These are phyloP conservation scores for Kwoniella mangroviensis DNA, from an alignment of 768 basidiomycete species.

Conservation along the genomic window DNA sequence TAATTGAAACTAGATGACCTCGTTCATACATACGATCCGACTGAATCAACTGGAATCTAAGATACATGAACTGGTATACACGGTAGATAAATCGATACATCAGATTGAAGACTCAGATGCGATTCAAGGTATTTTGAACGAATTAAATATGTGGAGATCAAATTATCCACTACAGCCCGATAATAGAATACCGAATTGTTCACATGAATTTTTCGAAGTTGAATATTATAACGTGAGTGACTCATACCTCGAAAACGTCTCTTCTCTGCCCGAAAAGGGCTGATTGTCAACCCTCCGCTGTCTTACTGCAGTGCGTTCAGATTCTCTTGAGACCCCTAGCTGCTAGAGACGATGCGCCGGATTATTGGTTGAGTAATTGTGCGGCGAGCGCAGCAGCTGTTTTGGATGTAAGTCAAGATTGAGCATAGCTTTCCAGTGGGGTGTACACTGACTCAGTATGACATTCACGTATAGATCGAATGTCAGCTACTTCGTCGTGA, in stretches of 20 bases:
- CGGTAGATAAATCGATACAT: background rate
- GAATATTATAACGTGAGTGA: constrained; percentile 11
- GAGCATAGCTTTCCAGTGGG: background rate
- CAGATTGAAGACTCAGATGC: background rate
- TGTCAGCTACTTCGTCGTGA: constrained; percentile 1
- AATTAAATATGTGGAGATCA: background rate
- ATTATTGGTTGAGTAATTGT: background rate
- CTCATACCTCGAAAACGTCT: background rate
- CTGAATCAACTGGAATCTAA: constrained; percentile 3
- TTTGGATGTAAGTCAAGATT: background rate
- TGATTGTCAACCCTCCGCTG: too few species aligned
- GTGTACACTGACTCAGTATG: background rate
- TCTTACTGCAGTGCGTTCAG: constrained; percentile 3
- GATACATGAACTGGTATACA: constrained; percentile 3
- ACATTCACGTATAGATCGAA: background rate
- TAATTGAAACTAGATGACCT: constrained; percentile 1
- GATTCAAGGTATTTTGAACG: background rate
- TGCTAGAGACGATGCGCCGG: background rate
- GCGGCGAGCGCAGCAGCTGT: constrained; percentile 1
- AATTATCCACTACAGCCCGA: background rate
- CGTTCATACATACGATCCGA: constrained; percentile 10
- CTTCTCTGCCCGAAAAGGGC: too few species aligned
- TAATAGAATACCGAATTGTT: constrained; percentile 3
- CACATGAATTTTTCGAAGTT: constrained; percentile 10
- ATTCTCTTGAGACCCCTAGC: constrained; percentile 7